Percentiles rank a stretch among this genome's conserved stretches.
Evolutionary conservation across 352 stramenopile species (phyloP).

Genomic region (Pythium dissotocum): DNA sequence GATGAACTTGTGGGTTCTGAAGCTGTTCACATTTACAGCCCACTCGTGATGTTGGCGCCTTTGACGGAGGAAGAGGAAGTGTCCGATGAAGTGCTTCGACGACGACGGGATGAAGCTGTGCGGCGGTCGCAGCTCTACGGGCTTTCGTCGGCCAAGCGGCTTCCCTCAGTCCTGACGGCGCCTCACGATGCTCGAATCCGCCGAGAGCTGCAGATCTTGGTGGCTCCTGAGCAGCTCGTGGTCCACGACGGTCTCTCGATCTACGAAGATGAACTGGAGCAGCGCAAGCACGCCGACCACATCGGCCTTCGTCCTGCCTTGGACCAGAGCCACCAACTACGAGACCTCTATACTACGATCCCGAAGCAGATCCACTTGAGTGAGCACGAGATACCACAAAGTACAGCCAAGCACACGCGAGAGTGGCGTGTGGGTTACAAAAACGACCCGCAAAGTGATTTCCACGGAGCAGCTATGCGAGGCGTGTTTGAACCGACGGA

Average conservation of each 20-base stretch:
- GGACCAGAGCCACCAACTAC: constrained; percentile 44
- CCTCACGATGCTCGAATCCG: constrained; percentile 43
- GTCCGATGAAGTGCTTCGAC: background rate
- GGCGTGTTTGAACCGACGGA: constrained; percentile 58
- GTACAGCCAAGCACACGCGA: constrained; percentile 21
- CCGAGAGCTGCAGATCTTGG: constrained; percentile 43
- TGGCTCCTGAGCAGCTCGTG: constrained; percentile 21
- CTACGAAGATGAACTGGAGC: constrained; percentile 51
- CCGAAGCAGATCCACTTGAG: constrained; percentile 33
- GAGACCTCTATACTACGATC: constrained; percentile 55
- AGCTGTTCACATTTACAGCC: background rate
- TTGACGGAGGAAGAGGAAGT: constrained; percentile 12
- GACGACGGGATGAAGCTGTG: constrained; percentile 27
- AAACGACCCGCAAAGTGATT: constrained; percentile 40
- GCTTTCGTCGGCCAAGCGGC: constrained; percentile 30
- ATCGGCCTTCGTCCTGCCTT: constrained; percentile 45
- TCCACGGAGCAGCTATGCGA: constrained; percentile 28
- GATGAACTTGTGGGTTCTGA: background rate
- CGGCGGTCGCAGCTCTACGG: constrained; percentile 48
- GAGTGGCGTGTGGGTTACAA: constrained; percentile 54
- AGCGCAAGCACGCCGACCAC: constrained; percentile 53
- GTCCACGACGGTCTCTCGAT: constrained; percentile 17
- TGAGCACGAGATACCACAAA: constrained; percentile 9
- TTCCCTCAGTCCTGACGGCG: constrained; percentile 38
- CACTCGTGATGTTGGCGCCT: background rate